A percentile compares a stretch with the other conserved stretches of the same genome.
These are phyloP conservation scores for Populus alba DNA, from an alignment of 345 rosid genomes.

Conservation along the genomic window DNA sequence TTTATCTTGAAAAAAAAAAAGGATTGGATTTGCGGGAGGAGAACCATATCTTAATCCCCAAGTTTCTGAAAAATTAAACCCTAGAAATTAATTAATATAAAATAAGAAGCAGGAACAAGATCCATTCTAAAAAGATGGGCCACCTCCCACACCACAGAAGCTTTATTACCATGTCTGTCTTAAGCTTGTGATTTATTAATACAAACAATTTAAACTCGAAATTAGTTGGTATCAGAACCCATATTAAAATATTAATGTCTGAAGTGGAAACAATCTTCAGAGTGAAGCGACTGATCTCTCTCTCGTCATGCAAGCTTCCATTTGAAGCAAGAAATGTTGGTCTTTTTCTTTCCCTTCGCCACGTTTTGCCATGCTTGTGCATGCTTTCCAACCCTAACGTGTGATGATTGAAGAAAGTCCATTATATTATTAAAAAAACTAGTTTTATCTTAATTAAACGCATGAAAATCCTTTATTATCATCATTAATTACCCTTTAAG, in stretches of 20 bases:
- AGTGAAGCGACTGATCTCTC: slow-evolving; percentile 9
- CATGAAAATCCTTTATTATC: not conserved
- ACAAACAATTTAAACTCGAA: slow-evolving; percentile 34
- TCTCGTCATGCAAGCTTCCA: slow-evolving; percentile 20
- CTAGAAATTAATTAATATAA: not conserved
- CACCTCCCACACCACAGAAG: slow-evolving; percentile 17
- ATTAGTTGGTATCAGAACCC: slow-evolving; percentile 11
- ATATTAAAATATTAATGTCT: not conserved
- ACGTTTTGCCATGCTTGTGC: not conserved
- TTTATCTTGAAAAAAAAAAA: too few relatives aligned
- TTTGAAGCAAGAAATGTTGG: slow-evolving; percentile 62
- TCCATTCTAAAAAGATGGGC: slow-evolving; percentile 47
- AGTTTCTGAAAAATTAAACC: slow-evolving; percentile 17
- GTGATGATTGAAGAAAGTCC: not conserved
- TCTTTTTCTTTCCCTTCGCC: not conserved
- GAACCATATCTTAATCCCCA: not conserved
- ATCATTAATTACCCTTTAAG: too few relatives aligned
- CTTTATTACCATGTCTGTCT: slow-evolving; percentile 33
- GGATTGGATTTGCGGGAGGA: too few relatives aligned
- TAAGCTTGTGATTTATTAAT: not conserved
- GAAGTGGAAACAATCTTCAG: slow-evolving; percentile 5
- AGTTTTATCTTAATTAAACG: too few relatives aligned
- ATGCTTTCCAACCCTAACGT: not conserved
- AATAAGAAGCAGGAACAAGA: slow-evolving; percentile 19
- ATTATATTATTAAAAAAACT: not conserved